Evolutionary conservation across 2,329 filamentous ascomycete genomes (phyloP), one percentile per base, ranked within the genome.

Genomic region (Colletotrichum higginsianum): DNA sequence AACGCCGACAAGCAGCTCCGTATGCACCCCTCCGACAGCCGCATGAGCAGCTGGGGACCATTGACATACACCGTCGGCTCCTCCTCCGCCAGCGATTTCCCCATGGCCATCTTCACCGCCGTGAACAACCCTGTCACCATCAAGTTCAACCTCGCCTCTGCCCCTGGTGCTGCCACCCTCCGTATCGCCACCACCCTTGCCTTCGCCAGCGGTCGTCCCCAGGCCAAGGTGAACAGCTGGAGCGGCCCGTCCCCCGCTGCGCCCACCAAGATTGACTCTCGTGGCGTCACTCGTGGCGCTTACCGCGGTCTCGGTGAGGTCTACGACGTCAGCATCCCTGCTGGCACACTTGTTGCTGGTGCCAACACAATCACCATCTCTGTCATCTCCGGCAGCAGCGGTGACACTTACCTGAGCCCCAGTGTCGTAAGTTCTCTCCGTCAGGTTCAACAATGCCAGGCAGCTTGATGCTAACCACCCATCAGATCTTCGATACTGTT

Each of bases 11-110:
- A 91, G 76, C 88, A 91, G 77, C 85, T 90, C 16, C 86, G 89
- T 62, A 93, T 93, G 91, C 91, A 93, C 77, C 91, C 91, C 3
- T 89, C 88, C 4, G 91, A 92, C 79, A 81, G 80, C 49, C 87
- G 91, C 76, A 93, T 93, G 90, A 80, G 83, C 35, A 83, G 82
- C 67, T 93, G 91, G 91, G 85, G 83, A 0, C 85, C 89, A 0
- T 75, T 86, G 15, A 92, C 89, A 0, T 92, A 90, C 80, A 91
- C 88, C 2, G 87, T 91, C 13, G 90, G 89, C 50, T 86, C 85
- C 26, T 88, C 86, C 30, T 78, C 81, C 7, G 77, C 86, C 1
- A 80, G 81, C 4, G 84, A 86, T 70, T 91, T 92, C 77, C 90
- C 91, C 53, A 92, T 93, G 91, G 90, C 90, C 0, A 78, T 92